Evolutionary conservation across 2,329 filamentous ascomycete genomes (phyloP), one percentile per base, ranked within the genome.

Genomic region (Venturia asperata): DNA sequence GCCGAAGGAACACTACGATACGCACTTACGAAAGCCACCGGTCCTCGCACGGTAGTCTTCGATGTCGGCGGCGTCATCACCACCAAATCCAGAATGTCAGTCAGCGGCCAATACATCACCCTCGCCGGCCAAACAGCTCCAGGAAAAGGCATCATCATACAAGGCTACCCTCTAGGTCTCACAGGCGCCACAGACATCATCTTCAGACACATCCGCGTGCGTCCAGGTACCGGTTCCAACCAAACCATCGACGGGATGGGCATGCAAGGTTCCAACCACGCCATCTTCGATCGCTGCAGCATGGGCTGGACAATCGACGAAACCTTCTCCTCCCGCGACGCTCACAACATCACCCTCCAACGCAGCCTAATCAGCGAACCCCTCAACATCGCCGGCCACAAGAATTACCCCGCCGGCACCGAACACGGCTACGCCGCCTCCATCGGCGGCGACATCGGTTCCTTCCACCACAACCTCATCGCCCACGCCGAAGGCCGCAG

Each of bases 201-300:
- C 66, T 78, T 83, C 42, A 78, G 82, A n/a, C 82, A 84, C 70
- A 77, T 84, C 24, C 77, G 81, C 24, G 79, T 85, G 64, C 79
- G 81, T 37, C 82, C 82, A 80, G 82, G 82, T 45, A 80, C 76
- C 61, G 72, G 75, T 10, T 81, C 81, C 5, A 74, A 74, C n/a
- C 78, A 77, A 2, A 82, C 81, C 7, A 84, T 85, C 69, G 81
- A 83, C 66, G 82, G 76, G 2, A 76, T 83, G 52, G 79, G 77
- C 24, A 83, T 85, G 65, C 82, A 81, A 6, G 77, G 81, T 7
- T 81, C 81, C 10, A 72, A 73, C 42, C 81, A 79, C 68, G 82
- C 85, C 75, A 83, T 85, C 56, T 82, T 85, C 68, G 82, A 84
- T 69, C 83, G 84, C 67, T 73, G 83, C 42, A 80, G 77, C 21